Evolutionary conservation across 2,329 filamentous ascomycete species (phyloP), one percentile per base, ranked within the genome.

Genomic region (Colletotrichum acutatum): DNA sequence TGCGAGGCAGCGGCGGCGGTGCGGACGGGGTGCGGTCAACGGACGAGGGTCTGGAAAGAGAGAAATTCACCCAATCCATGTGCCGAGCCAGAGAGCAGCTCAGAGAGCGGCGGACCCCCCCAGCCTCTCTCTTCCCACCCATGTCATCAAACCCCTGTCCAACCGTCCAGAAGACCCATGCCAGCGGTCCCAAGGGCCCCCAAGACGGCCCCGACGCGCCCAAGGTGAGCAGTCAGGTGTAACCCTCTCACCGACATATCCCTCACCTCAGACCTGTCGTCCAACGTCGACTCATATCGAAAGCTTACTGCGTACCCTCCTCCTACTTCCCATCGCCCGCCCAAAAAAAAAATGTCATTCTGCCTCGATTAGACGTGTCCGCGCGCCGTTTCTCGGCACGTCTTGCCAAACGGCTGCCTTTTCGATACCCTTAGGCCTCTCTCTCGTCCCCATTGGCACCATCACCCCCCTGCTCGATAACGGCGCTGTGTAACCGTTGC

Each of bases 161-260:
- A 22, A 42, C 37, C 37, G 37, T 42, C 37, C 37, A 42, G 16
- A 42, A 11, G 22, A 22, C 4, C 42, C 42, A 49, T 49, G 42
- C 42, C 19, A 68, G 52, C 30, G 37, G 37, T 42, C 19, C 59
- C 54, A 54, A 30, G 16, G 32, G 62, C 16, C 22, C 52, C 32
- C 22, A 24, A 24, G 22, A n/a, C 7, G 22, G 37, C 52, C 22
- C 32, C 52, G 32, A 26, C 32, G 22, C 9, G 8, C 24, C 24
- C 60, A 62, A 73, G 71, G 71, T 71, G 71, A 73, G 71, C 66
- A 73, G 71, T 73, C 66, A 71, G 56, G 71, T 71, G 66, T 66
- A 71, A 61, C 71, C 66, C 54, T 71, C 61, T 73, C 61, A 71
- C 60, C 71, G 66, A 73, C 71, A 71, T 66, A 26, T 70, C 32